Evolutionary conservation across 176 grass and related monocot genomes (phyloP), one percentile per base, ranked within the genome.

Genomic region (Oryza coarctata): DNA sequence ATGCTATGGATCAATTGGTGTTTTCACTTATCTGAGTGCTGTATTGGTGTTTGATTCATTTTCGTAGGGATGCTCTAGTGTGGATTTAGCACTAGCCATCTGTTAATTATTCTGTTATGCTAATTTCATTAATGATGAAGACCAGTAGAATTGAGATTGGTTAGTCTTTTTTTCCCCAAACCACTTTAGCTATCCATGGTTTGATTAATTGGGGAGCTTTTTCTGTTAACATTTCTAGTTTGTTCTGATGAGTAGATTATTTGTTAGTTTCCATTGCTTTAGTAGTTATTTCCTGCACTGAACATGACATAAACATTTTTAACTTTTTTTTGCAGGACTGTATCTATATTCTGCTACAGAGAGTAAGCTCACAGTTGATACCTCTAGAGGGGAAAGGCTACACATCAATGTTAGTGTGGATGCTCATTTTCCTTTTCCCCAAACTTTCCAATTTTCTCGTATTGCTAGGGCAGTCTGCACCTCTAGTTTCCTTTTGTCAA

Each of bases 321-420:
- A 80, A 61, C 68, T 36, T 84, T 78, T 84, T 78, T 80, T 43
- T 98, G 75, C 74, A 98, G 95, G 95, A 40, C 75, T 99, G 73
- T 99, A 99, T 88, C 77, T 99, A 65, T 95, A 87, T 84, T 89
- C 93, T 35, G 91, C 93, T 17, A 99, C 91, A 64, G 93, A 95
- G 66, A 99, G 93, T 65, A 95, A 99, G 85, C 87, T 99, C 47
- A 93, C 90, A 47, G 97, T 99, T 80, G 97, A 99, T 84, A 99
- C 91, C 43, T 99, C 97, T 69, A 95, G 97, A 91, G 97, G 97
- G 34, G 97, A 99, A 86, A 92, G 91, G 69, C 87, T 99, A 20
- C 90, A 87, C 67, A 95, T 99, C 47, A 99, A 96, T 81, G 96
- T 98, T 69, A 91, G 93, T 93, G 77, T 14, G 27, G 68, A 88